Evolutionary conservation across 23 red algal species (phyloP), one percentile per base, ranked within the genome.

Genomic region (Gracilariopsis chorda): DNA sequence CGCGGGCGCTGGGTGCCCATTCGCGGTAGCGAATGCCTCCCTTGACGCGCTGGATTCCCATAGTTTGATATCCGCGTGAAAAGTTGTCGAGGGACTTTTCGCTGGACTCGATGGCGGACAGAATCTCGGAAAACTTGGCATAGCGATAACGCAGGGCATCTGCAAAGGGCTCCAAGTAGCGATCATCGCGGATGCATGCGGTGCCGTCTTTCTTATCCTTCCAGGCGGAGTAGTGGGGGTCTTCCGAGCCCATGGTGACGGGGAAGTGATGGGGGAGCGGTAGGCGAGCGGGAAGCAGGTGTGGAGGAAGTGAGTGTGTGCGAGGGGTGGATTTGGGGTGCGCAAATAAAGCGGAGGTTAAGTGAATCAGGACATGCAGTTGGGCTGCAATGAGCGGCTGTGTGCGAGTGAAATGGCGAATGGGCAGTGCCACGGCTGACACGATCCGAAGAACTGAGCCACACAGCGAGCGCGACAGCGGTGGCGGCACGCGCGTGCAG

Each of bases 1-100:
- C 94, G 19, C 77, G 57, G 7, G 97, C 93, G 65, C 53, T 83
- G 19, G 97, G 97, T 23, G 93, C 89, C 97, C 97, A 99, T 82
- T 99, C 93, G 28, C 82, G 51, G 78, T 93, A 96, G 47, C 80
- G 75, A 10, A 96, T 77, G 28, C 91, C 93, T 33, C 79, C 97
- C 19, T 96, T 39, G 21, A 90, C 87, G 13, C 80, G 72, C 13
- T 76, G 58, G 9, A 99, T 70, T 44, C 97, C 97, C 78, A 96
- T 94, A 34, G 48, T 71, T 20, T 80, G 60, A 78, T 96, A 95
- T 27, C 88, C 83, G 16, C 84, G 71, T 13, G 97, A 88, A 63
- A 99, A 99, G 53, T 88, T 41, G n/a, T 94, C 93, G 20, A 99
- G 53, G 25, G 87, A 81, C 27, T 93, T 88, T 72, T 99, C 97